Conservation (phyloP, 768 basidiomycete species). For the Thelephora ganbajun region DNA sequence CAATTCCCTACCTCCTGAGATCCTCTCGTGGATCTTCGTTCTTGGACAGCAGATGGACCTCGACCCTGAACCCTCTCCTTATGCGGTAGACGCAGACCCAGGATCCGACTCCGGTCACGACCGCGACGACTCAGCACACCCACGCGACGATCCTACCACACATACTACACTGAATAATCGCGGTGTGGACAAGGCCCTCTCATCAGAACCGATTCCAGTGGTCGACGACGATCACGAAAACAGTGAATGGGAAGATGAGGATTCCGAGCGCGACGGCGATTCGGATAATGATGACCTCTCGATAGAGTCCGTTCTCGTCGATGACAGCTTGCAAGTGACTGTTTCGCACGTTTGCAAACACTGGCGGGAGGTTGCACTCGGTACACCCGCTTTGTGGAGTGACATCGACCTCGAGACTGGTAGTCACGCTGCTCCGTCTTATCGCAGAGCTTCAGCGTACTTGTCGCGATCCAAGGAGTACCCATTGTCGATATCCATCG, state of each 20-base stretch:
- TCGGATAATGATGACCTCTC: neutral
- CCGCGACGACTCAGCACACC: constrained; percentile 23
- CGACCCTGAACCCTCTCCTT: neutral
- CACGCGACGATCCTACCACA: constrained; percentile 14
- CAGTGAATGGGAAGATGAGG: constrained; percentile 20
- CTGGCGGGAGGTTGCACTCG: constrained; percentile 42
- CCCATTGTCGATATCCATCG: constrained; percentile 40
- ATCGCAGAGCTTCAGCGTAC: constrained; percentile 28
- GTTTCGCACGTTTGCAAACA: constrained; percentile 48
- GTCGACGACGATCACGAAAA: constrained; percentile 19
- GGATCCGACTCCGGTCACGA: no score
- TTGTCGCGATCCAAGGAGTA: constrained; percentile 40
- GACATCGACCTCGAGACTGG: constrained; percentile 23
- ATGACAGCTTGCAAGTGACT: constrained; percentile 32
- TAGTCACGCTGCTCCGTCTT: constrained; percentile 19
- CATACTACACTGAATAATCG: neutral
- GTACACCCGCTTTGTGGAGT: constrained; percentile 45
- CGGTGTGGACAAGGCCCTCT: neutral
- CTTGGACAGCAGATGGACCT: constrained; percentile 5
- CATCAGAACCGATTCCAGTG: neutral
- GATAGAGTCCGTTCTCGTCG: constrained; percentile 14
- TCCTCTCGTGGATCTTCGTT: constrained; percentile 32
- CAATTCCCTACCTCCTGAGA: constrained; percentile 41
- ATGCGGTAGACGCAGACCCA: no score
- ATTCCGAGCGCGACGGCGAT: constrained; percentile 15